These are phyloP conservation scores for Erysimum pusillum DNA, from an alignment of 441 rosid genomes.

Conservation along the genomic window DNA sequence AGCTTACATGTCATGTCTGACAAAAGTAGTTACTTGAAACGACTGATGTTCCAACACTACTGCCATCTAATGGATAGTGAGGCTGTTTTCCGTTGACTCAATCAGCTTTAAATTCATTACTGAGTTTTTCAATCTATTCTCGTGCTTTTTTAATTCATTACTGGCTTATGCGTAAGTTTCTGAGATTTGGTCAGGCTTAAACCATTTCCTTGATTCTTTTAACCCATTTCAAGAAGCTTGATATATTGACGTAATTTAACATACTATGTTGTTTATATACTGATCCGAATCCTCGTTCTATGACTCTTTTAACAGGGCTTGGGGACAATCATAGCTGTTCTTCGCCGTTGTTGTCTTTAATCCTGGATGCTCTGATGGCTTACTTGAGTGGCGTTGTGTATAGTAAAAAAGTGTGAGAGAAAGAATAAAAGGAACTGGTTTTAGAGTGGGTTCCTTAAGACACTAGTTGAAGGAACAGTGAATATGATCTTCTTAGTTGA, in stretches of 20 bases:
- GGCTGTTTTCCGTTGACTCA: background rate
- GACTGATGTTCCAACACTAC: too few species aligned
- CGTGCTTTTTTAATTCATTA: background rate
- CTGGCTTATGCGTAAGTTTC: background rate
- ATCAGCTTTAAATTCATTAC: too few species aligned
- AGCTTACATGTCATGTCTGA: background rate
- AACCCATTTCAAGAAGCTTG: background rate
- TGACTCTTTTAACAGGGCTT: conserved; percentile 25
- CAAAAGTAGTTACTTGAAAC: background rate
- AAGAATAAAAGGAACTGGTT: conserved; percentile 10
- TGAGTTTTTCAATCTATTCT: background rate
- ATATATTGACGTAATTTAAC: background rate
- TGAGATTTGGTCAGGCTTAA: background rate
- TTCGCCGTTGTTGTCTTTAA: background rate
- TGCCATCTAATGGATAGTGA: background rate
- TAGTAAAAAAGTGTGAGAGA: background rate
- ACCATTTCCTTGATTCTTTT: background rate
- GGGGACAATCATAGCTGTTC: conserved; percentile 34
- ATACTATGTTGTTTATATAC: background rate
- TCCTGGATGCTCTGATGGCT: conserved; percentile 15
- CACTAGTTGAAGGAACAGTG: conserved; percentile 14
- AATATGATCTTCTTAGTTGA: background rate
- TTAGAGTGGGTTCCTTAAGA: conserved; percentile 22
- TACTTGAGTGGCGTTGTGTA: background rate
- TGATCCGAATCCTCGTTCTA: background rate